Percentiles rank a stretch among this genome's conserved stretches.
Evolutionary conservation across 768 basidiomycete species (phyloP).

Genomic region (Cystofilobasidium macerans): DNA sequence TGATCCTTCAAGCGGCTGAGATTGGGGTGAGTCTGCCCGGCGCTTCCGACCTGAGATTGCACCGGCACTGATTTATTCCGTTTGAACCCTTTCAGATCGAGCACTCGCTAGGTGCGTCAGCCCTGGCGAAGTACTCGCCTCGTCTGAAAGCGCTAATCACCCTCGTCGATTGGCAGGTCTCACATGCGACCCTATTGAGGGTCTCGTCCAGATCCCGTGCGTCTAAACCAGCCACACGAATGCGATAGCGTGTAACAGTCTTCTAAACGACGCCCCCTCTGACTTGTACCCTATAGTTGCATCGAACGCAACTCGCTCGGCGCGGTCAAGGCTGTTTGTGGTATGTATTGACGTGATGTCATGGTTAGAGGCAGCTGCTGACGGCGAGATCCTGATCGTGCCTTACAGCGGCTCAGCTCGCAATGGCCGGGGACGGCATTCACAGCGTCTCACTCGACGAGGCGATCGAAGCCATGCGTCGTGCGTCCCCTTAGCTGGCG

Average conservation of each 20-base stretch:
- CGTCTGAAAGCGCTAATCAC: neutral
- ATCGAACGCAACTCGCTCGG: constrained; percentile 52
- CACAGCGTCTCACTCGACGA: constrained; percentile 84
- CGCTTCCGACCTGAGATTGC: no score
- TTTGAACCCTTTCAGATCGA: constrained; percentile 2
- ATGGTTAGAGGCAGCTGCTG: neutral
- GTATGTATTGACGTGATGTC: constrained; percentile 8
- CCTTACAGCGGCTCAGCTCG: constrained; percentile 65
- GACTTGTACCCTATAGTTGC: no score
- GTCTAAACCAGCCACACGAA: no score
- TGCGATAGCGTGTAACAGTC: no score
- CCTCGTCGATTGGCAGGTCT: constrained; percentile 37
- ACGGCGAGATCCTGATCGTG: neutral
- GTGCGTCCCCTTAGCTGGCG: constrained; percentile 39
- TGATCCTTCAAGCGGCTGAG: constrained; percentile 54
- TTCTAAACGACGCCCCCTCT: no score
- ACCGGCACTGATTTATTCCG: constrained; percentile 48
- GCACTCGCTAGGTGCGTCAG: constrained; percentile 11
- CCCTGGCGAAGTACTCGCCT: constrained; percentile 22
- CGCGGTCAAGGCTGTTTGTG: constrained; percentile 73
- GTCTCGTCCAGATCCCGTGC: constrained; percentile 63
- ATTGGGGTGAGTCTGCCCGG: constrained; percentile 56
- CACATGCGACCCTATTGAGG: constrained; percentile 75
- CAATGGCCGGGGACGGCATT: constrained; percentile 79
- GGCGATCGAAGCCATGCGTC: constrained; percentile 81